These are phyloP conservation scores for Clonostachys rosea DNA, from an alignment of 2,329 filamentous ascomycete species.

Conservation along the genomic window DNA sequence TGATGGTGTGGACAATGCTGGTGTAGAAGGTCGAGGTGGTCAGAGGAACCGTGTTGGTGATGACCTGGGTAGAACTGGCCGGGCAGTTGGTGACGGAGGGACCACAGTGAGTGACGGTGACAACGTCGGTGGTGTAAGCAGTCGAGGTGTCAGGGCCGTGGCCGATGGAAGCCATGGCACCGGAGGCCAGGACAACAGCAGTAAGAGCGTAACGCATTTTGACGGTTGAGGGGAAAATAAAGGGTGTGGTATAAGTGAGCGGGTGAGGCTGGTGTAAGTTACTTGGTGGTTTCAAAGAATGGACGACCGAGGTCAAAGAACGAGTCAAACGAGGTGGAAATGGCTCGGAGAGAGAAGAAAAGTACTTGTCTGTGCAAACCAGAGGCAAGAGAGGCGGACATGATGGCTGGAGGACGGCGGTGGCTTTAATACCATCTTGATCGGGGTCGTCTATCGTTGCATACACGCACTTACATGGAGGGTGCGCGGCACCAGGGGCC, in stretches of 20 bases:
- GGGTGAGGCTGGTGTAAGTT: conserved; percentile 8
- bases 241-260: conserved; percentile 13
- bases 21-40: conserved; percentile 52
- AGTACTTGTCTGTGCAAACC: too few relatives aligned
- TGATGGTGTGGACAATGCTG: conserved; percentile 57
- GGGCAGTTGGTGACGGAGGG: conserved; percentile 59
- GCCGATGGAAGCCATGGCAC: conserved; percentile 7
- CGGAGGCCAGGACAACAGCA: conserved; percentile 12
- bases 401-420: neutral
- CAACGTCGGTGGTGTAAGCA: conserved; percentile 52
- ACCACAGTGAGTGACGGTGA: conserved; percentile 59
- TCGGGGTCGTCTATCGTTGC: neutral
- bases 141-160: conserved; percentile 29
- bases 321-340: conserved; percentile 27
- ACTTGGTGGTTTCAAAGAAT: conserved; percentile 38
- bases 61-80: conserved; percentile 28
- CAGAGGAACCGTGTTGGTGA: conserved; percentile 30
- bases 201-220: conserved; percentile 60
- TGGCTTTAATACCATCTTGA: conserved; percentile 4
- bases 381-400: neutral
- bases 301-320: conserved; percentile 52
- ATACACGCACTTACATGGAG: too few relatives aligned
- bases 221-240: conserved; percentile 27
- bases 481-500: too few relatives aligned
- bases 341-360: conserved; percentile 32